Conservation (phyloP, 2,329 filamentous ascomycete species). For the Clonostachys sp. region DNA sequence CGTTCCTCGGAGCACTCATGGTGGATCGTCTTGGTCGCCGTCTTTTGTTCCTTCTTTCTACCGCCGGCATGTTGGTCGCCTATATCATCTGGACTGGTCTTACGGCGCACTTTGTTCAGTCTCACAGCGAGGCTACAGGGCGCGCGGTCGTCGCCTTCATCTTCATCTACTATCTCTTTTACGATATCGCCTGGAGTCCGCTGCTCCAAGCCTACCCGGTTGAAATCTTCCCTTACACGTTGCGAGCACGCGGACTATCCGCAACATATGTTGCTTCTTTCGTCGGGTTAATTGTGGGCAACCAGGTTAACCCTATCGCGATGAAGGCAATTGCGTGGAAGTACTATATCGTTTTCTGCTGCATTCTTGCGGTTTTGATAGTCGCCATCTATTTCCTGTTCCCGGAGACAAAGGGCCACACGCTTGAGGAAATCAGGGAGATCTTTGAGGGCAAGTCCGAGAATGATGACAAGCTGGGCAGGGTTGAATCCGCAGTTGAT, state of each 20-base stretch:
- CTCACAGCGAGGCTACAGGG: slow-evolving; percentile 9
- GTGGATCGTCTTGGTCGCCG: background rate
- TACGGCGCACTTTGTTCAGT: slow-evolving; percentile 3
- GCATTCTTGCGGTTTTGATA: slow-evolving; percentile 1
- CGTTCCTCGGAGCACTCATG: slow-evolving; percentile 1
- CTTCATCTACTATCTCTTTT: slow-evolving; percentile 22
- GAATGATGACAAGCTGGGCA: too few relatives aligned
- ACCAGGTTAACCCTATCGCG: slow-evolving; percentile 18
- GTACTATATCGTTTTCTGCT: slow-evolving; percentile 7
- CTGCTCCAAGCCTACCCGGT: slow-evolving; percentile 6
- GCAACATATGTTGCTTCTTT: background rate
- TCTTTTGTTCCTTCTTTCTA: slow-evolving; percentile 28
- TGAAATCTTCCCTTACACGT: slow-evolving; percentile 8
- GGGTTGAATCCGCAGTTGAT: too few relatives aligned
- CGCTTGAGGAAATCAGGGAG: slow-evolving; percentile 41
- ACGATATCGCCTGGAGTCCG: slow-evolving; percentile 2
- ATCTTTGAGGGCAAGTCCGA: too few relatives aligned
- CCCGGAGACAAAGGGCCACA: slow-evolving; percentile 39
- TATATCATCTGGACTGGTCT: slow-evolving; percentile 19
- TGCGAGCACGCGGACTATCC: slow-evolving; percentile 4
- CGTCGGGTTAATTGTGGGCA: slow-evolving; percentile 23
- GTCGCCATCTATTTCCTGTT: slow-evolving; percentile 32
- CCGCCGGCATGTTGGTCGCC: slow-evolving; percentile 22
- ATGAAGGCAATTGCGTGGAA: slow-evolving; percentile 34
- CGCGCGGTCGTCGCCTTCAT: slow-evolving; percentile 22